Evolutionary conservation across 2,329 filamentous ascomycete species (phyloP).

Genomic region (Paraphoma sp.): DNA sequence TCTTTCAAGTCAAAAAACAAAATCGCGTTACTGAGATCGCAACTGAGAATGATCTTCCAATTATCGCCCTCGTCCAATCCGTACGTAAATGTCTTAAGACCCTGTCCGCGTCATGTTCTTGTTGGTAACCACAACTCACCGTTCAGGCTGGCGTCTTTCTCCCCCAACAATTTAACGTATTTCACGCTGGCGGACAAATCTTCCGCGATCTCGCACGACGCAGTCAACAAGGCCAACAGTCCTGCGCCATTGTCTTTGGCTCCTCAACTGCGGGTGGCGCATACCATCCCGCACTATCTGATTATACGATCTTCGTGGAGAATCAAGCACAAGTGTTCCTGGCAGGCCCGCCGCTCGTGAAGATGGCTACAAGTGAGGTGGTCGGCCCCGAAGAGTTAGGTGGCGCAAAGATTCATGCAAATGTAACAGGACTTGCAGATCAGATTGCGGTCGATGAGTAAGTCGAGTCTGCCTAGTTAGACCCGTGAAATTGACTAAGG

Average conservation of each 20-base stretch:
- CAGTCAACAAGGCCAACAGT: constrained; percentile 46
- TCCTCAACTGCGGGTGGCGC: constrained; percentile 53
- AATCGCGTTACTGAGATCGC: constrained; percentile 50
- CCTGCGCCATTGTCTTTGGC: constrained; percentile 55
- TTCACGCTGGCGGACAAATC: constrained; percentile 52
- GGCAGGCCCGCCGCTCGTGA: constrained; percentile 54
- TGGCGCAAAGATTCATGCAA: constrained; percentile 52
- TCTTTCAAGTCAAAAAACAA: constrained; percentile 37
- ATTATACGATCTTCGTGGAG: constrained; percentile 54
- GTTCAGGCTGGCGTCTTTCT: constrained; percentile 50
- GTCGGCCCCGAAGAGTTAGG: constrained; percentile 52
- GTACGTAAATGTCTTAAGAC: constrained; percentile 1
- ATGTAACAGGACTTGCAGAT: constrained; percentile 52
- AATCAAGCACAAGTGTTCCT: constrained; percentile 55
- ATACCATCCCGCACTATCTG: constrained; percentile 51
- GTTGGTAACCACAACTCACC: background rate
- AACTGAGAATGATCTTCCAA: constrained; percentile 50
- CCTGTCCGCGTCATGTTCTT: no score
- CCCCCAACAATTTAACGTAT: constrained; percentile 54
- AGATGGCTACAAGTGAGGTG: constrained; percentile 56
- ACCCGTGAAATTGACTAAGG: no score
- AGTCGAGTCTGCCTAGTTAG: no score
- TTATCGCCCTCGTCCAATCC: constrained; percentile 51
- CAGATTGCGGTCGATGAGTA: constrained; percentile 52
- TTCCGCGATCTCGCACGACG: constrained; percentile 45